phyloP scores from a whole-genome alignment of 768 basidiomycete species.

The Russula olivacea region DNA sequence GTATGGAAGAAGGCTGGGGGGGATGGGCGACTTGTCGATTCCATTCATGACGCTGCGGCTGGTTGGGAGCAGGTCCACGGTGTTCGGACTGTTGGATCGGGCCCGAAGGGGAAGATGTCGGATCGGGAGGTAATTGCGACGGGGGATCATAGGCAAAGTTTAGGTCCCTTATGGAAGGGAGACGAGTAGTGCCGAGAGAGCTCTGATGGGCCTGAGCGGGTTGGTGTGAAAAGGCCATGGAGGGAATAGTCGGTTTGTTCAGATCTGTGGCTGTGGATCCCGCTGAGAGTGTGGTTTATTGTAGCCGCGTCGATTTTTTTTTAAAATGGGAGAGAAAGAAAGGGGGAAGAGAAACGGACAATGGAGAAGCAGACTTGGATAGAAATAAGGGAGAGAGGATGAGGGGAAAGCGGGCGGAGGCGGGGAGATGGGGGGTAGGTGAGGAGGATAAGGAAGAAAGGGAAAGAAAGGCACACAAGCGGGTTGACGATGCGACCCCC shows the following conservation, averaged over 20 bases:
- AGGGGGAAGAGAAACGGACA: not conserved
- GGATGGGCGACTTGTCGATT: slow-evolving; percentile 20
- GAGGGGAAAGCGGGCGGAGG: slow-evolving; percentile 23
- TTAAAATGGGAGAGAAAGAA: not conserved
- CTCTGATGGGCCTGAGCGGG: slow-evolving; percentile 36
- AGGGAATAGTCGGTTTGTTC: slow-evolving; percentile 20
- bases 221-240: slow-evolving; percentile 50
- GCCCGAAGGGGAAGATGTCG: slow-evolving; percentile 30
- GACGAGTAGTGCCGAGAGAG: slow-evolving; percentile 42
- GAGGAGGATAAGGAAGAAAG: slow-evolving; percentile 11
- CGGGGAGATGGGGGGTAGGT: slow-evolving; percentile 34
- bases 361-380: not conserved
- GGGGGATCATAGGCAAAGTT: slow-evolving; percentile 48
- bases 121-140: slow-evolving; percentile 30
- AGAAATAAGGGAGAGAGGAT: not conserved
- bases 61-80: slow-evolving; percentile 29
- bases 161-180: slow-evolving; percentile 69
- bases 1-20: slow-evolving; percentile 21
- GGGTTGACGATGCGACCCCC: slow-evolving; percentile 16
- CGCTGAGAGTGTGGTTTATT: not conserved
- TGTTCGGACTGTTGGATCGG: slow-evolving; percentile 33
- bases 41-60: slow-evolving; percentile 35
- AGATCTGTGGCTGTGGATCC: slow-evolving; percentile 9
- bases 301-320: not conserved
- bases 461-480: slow-evolving; percentile 15